Evolutionary conservation across 1,284 basidiomycete species (phyloP), one percentile per base, ranked within the genome.

Genomic region (Melampsora americana): DNA sequence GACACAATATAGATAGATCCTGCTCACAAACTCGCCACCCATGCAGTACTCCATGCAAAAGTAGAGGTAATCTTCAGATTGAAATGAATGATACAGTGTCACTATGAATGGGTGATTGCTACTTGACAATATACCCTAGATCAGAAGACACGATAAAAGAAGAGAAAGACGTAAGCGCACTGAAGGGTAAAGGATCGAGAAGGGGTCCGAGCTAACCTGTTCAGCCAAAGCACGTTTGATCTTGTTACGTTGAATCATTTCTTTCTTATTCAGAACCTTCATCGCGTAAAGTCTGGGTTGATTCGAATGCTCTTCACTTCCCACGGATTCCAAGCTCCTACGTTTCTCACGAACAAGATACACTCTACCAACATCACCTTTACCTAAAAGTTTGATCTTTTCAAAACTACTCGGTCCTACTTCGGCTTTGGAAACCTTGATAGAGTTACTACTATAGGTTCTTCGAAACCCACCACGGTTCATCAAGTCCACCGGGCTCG

Each of bases 81-180:
- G 95, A 86, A 97, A 97, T 14, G 94, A 95, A 84, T 97, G 94
- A 85, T 95, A 92, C 50, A 97, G 88, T 23, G 94, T 97, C 80
- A 97, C 94, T 83, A 97, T 97, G 86, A 97, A 97, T 0, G 94
- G 94, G 83, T 97, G 95, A 82, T 97, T 97, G 42, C 94, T 91
- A 26, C 92, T 94, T 1, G 94, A 93, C 35, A 97, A 87, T 79
- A 97, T 97, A 84, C 96, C 95, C 82, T 84, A 79, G 16, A 46
- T 14, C n/a, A 39, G 7, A 39, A 26, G 28, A 26, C n/a, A 56
- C 11, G 9, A 60, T 9, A 23, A 20, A 50, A 18, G 16, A 20
- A 23, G 5, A 65, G n/a, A 16, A 53, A n/a, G 23, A 28, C 42
- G n/a, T 60, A 28, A 60, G 71, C 48, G 26, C 28, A 35, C 16